Evolutionary conservation across 495 filamentous ascomycete species (phyloP).

Genomic region (Daldinia concentrica): DNA sequence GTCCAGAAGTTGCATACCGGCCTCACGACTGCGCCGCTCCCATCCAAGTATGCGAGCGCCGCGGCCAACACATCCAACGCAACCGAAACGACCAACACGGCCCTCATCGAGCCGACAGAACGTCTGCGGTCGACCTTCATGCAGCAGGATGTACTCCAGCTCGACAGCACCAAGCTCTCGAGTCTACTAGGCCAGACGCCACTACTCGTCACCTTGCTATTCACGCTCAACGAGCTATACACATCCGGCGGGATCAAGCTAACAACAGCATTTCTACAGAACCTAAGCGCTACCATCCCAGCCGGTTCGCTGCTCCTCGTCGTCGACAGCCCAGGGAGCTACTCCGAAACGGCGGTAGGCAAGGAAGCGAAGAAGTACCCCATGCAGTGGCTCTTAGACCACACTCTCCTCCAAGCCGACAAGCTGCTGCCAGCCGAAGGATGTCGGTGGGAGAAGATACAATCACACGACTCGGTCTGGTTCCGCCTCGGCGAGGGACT

Average conservation of each 20-base stretch:
- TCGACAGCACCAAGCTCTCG: slow-evolving; percentile 56
- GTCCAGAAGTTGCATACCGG: slow-evolving; percentile 59
- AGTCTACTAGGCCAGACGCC: slow-evolving; percentile 31
- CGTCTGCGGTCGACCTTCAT: slow-evolving; percentile 61
- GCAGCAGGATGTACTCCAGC: slow-evolving; percentile 69
- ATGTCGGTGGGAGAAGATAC: slow-evolving; percentile 73
- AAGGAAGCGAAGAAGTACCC: slow-evolving; percentile 76
- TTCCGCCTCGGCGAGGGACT: slow-evolving; percentile 75
- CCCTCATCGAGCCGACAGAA: slow-evolving; percentile 50
- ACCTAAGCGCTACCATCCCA: slow-evolving; percentile 64
- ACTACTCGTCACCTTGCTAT: slow-evolving; percentile 81
- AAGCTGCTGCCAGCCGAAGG: slow-evolving; percentile 35
- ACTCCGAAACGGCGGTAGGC: slow-evolving; percentile 78
- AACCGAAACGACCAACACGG: slow-evolving; percentile 53
- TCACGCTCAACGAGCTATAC: slow-evolving; percentile 98
- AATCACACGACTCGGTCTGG: slow-evolving; percentile 81
- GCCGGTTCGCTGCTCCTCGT: slow-evolving; percentile 77
- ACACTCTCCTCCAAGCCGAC: slow-evolving; percentile 68
- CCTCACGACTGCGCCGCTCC: slow-evolving; percentile 57
- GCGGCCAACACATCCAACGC: too few relatives aligned
- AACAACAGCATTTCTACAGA: slow-evolving; percentile 78
- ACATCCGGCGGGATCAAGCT: slow-evolving; percentile 71
- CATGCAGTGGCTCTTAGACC: slow-evolving; percentile 92
- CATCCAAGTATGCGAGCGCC: slow-evolving; percentile 66
- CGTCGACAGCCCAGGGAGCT: slow-evolving; percentile 91